Percentiles rank a stretch among this genome's conserved stretches.
Evolutionary conservation across 78 protist genomes (phyloP).

Genomic region (Dictyostelium purpureum): DNA sequence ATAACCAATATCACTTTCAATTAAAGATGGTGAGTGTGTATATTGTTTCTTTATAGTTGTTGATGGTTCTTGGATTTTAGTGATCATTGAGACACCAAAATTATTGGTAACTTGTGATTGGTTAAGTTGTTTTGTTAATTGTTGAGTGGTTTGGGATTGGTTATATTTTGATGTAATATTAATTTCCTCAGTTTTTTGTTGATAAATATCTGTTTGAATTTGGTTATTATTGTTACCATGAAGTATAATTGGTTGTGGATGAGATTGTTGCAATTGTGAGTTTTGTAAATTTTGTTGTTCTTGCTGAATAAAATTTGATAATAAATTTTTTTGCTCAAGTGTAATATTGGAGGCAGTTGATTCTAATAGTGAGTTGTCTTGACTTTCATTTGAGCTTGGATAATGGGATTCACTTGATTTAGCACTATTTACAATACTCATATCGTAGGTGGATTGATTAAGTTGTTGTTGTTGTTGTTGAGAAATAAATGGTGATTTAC

Average conservation of each 20-base stretch:
- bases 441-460: background rate
- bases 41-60: slow-evolving; percentile 27
- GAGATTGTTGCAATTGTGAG: background rate
- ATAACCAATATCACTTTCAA: slow-evolving; percentile 38
- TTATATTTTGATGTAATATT: background rate
- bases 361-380: background rate
- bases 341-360: background rate
- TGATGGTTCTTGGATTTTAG: background rate
- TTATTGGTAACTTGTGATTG: background rate
- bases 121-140: background rate
- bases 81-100: slow-evolving; percentile 27
- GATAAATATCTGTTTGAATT: background rate
- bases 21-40: slow-evolving; percentile 58
- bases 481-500: background rate
- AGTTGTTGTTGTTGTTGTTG: background rate
- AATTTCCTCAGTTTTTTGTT: too few species aligned
- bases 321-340: background rate
- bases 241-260: background rate
- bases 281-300: background rate
- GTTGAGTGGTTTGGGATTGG: too few species aligned
- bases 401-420: background rate
- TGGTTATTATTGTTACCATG: background rate
- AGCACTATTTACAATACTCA: background rate
- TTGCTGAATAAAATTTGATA: background rate
- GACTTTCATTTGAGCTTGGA: slow-evolving; percentile 4